A percentile compares a stretch with the other conserved stretches of the same genome.
phyloP scores from a whole-genome alignment of 148 eudicot species.

The Amaranthus palmeri region DNA sequence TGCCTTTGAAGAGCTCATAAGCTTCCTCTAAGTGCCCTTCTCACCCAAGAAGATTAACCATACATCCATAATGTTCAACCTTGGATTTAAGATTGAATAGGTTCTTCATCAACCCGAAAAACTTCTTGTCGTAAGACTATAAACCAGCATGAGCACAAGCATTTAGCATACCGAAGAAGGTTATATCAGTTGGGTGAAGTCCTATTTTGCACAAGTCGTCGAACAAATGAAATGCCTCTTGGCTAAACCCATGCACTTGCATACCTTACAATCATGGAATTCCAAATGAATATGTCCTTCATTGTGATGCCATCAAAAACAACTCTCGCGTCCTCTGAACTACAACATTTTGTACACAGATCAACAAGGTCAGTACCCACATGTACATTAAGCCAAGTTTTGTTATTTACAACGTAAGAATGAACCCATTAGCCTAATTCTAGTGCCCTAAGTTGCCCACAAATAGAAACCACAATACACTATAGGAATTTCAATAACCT shows the following conservation, averaged over 20 bases:
- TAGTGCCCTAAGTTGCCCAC: constrained; percentile 78
- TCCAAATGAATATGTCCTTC: constrained; percentile 79
- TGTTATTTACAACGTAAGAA: constrained; percentile 46
- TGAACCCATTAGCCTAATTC: constrained; percentile 84
- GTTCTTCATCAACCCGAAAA: constrained; percentile 51
- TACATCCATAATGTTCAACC: constrained; percentile 89
- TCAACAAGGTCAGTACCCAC: constrained; percentile 75
- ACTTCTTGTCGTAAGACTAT: constrained; percentile 48
- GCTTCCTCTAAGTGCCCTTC: constrained; percentile 79
- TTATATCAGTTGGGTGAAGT: constrained; percentile 61
- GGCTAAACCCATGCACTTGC: constrained; percentile 71
- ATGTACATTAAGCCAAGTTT: constrained; percentile 37
- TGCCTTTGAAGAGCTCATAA: constrained; percentile 49
- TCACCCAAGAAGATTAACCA: constrained; percentile 89
- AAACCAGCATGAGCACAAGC: constrained; percentile 85
- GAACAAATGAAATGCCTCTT: constrained; percentile 56
- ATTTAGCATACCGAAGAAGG: constrained; percentile 71
- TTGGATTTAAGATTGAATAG: constrained; percentile 50
- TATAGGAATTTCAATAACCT: too few species aligned
- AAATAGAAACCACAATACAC: constrained; percentile 75
- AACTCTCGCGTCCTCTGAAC: too few species aligned
- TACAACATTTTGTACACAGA: constrained; percentile 88
- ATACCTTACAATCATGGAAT: constrained; percentile 76
- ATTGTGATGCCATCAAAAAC: constrained; percentile 50
- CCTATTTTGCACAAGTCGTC: constrained; percentile 34